phyloP scores from a whole-genome alignment of 345 rosid genomes.

The Euphorbia tirucalli region DNA sequence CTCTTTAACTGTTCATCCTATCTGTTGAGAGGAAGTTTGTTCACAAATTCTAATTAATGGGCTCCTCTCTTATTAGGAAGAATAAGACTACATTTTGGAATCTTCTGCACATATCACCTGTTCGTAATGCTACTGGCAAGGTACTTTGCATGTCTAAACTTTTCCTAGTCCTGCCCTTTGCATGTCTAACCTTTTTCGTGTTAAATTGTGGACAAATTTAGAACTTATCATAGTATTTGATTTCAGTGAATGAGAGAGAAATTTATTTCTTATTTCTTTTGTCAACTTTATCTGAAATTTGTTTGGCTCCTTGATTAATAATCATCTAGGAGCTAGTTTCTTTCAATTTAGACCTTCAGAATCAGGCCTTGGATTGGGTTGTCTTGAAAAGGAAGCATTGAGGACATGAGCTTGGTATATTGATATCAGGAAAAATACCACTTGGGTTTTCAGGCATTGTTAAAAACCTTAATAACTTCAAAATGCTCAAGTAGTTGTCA shows the following conservation, averaged over 20 bases:
- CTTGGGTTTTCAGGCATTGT: constrained; percentile 1
- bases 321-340: neutral
- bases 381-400: neutral
- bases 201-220: neutral
- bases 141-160: constrained; percentile 36
- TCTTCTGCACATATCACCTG: constrained; percentile 85
- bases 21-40: constrained; percentile 7
- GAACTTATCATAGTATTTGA: neutral
- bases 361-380: neutral
- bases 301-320: neutral
- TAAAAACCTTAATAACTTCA: neutral
- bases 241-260: neutral
- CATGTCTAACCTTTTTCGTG: neutral
- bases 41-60: constrained; percentile 8
- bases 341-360: neutral
- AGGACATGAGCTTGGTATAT: neutral
- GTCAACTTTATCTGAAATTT: neutral
- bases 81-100: constrained; percentile 82
- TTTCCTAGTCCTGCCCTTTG: neutral
- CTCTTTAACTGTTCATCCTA: constrained; percentile 33
- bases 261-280: neutral
- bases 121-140: constrained; percentile 96
- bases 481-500: neutral
- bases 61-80: constrained; percentile 53
- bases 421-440: neutral